Evolutionary conservation across 108 stramenopile species (phyloP), one percentile per base, ranked within the genome.

Genomic region (Chaetoceros tenuissimus): DNA sequence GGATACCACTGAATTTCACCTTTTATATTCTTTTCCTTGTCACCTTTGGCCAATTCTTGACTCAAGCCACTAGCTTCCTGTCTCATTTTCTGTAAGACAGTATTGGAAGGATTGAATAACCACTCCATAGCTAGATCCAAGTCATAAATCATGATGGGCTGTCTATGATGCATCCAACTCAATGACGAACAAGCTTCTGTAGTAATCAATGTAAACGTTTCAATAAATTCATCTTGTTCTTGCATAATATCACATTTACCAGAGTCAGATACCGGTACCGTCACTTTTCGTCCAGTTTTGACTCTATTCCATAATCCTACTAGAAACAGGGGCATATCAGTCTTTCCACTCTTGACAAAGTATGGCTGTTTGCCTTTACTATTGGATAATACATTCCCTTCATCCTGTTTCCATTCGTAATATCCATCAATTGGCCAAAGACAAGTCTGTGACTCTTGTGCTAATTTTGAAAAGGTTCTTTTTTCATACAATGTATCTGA

Each of bases 381-480:
- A 8, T 49, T 27, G 27, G 64, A 55, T 28, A 3, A 22, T 22
- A 43, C 28, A 21, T n/a, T 10, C 48, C 30, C 25, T 30, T 62
- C 19, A 20, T 69, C 50, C 13, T 49, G 48, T 53, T 80, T 79
- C 90, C 90, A 92, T 69, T 92, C 90, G 63, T 80, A 92, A 57
- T 80, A 92, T 31, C 90, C 90, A 54, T 92, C 87, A 8, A 92
- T 56, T 8, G 81, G 81, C 30, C 85, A 73, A 5, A 92, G 47
- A 48, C 86, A 88, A 0, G 84, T 67, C 51, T 75, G 66, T 20
- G 68, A 67, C 31, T 68, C 53, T 1, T 20, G 44, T 8, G 73
- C 62, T 23, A 88, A 57, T 28, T 46, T 49, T 3, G 64, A 26
- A 64, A 92, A 92, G 8, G 84, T 79, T 45, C 58, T 66, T 53